Conservation (phyloP, 1,284 basidiomycete genomes). For the Albatrellus sp. region DNA sequence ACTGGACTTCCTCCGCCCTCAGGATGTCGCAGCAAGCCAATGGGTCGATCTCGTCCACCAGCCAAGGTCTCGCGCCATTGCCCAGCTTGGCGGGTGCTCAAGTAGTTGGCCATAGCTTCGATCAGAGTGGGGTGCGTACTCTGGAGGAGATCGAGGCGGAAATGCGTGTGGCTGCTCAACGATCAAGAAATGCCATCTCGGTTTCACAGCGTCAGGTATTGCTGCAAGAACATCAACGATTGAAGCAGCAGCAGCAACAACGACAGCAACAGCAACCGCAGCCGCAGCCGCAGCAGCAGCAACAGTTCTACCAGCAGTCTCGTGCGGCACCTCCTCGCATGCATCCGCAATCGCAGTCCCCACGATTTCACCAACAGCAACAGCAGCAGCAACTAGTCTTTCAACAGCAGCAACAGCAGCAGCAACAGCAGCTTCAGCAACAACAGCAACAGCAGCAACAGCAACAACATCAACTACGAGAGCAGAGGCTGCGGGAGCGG, state of each 20-base stretch:
- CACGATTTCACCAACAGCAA: constrained; percentile 52
- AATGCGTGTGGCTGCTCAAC: constrained; percentile 47
- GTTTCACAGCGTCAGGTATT: constrained; percentile 12
- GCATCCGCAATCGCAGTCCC: constrained; percentile 59
- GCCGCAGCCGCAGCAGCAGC: constrained; percentile 23
- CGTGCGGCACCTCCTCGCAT: constrained; percentile 50
- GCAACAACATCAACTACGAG: constrained; percentile 25
- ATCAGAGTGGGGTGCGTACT: constrained; percentile 51
- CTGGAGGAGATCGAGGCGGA: constrained; percentile 92
- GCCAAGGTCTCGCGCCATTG: constrained; percentile 7
- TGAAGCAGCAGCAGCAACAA: constrained; percentile 18
- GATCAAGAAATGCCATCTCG: constrained; percentile 7
- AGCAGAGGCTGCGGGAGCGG: constrained; percentile 27
- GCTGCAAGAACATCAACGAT: constrained; percentile 22
- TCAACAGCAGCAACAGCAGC: constrained; percentile 20
- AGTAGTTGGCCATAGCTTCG: constrained; percentile 9
- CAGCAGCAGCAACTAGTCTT: constrained; percentile 32
- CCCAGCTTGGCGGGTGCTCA: constrained; percentile 9
- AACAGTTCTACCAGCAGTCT: constrained; percentile 31
- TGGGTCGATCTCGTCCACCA: constrained; percentile 10
- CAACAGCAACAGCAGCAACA: constrained; percentile 49
- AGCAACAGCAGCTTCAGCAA: constrained; percentile 32
- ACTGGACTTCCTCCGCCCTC: constrained; percentile 7
- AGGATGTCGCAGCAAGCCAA: constrained; percentile 8
- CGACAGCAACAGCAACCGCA: constrained; percentile 27